Conservation (phyloP, 352 stramenopile species). For the Phytophthora fragariae region DNA sequence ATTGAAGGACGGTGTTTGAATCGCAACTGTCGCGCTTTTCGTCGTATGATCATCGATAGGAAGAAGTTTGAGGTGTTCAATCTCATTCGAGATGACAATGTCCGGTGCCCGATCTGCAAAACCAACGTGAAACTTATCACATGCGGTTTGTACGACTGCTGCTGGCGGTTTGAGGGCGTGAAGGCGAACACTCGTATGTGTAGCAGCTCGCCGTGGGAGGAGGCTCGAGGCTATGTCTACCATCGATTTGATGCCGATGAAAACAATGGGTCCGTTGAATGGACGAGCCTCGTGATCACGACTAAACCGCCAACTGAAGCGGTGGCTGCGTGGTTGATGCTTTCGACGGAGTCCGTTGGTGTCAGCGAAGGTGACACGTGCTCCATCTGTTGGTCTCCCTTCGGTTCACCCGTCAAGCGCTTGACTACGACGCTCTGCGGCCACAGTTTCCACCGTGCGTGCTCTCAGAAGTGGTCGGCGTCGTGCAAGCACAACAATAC, state of each 20-base stretch:
- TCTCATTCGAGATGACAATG: slow-evolving; percentile 16
- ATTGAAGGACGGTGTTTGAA: slow-evolving; percentile 41
- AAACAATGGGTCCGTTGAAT: slow-evolving; percentile 11
- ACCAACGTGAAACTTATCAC: slow-evolving; percentile 26
- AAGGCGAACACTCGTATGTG: slow-evolving; percentile 2
- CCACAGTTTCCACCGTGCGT: slow-evolving; percentile 14
- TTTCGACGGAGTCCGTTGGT: not conserved
- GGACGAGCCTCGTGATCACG: slow-evolving; percentile 26
- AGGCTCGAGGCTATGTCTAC: slow-evolving; percentile 22
- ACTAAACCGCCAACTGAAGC: slow-evolving; percentile 4
- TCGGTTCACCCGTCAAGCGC: not conserved
- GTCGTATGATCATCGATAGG: slow-evolving; percentile 22
- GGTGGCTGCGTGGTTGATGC: not conserved
- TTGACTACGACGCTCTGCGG: not conserved
- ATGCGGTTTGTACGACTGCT: slow-evolving; percentile 48
- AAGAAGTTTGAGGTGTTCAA: slow-evolving; percentile 33
- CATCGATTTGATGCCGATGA: slow-evolving; percentile 27
- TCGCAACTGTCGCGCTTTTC: slow-evolving; percentile 22
- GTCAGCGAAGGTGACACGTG: slow-evolving; percentile 1
- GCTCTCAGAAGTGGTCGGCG: slow-evolving; percentile 17
- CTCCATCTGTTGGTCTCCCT: slow-evolving; percentile 9
- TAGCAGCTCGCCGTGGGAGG: slow-evolving; percentile 35
- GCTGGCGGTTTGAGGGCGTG: slow-evolving; percentile 43
- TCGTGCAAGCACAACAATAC: slow-evolving; percentile 1
- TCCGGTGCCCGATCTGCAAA: slow-evolving; percentile 28